phyloP scores from a whole-genome alignment of 2,329 filamentous ascomycete genomes.

The Curvularia verruculosa region DNA sequence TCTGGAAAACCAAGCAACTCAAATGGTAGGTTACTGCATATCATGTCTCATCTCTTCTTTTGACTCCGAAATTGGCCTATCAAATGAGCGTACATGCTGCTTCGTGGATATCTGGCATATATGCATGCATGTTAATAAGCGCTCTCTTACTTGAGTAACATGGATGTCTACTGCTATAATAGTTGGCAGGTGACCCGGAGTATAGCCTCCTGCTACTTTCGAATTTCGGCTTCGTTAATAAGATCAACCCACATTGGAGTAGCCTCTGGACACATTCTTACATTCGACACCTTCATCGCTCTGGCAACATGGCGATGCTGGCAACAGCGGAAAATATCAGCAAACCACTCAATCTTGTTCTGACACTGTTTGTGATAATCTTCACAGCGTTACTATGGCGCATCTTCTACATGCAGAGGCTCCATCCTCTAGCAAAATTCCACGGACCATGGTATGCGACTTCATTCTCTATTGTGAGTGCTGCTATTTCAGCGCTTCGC shows the following conservation, averaged over 20 bases:
- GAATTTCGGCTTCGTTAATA: background rate
- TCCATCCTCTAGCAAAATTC: conserved; percentile 52
- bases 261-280: too few relatives aligned
- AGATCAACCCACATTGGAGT: background rate
- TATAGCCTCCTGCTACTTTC: background rate
- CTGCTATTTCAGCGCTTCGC: conserved; percentile 34
- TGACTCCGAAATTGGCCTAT: background rate
- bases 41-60: too few relatives aligned
- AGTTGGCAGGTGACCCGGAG: background rate
- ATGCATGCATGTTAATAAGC: background rate
- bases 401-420: conserved; percentile 47
- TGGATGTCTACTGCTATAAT: background rate
- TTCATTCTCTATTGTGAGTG: conserved; percentile 42
- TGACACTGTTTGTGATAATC: conserved; percentile 10
- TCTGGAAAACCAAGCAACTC: background rate
- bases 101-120: background rate
- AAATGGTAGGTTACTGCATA: background rate
- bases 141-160: background rate
- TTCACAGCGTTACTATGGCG: conserved; percentile 19
- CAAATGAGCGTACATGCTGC: background rate
- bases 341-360: conserved; percentile 6
- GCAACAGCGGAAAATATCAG: background rate
- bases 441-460: conserved; percentile 52
- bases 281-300: background rate
- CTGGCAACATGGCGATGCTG: background rate